Evolutionary conservation across 2,329 filamentous ascomycete species (phyloP), one percentile per base, ranked within the genome.

Genomic region (Macrophomina phaseolina): DNA sequence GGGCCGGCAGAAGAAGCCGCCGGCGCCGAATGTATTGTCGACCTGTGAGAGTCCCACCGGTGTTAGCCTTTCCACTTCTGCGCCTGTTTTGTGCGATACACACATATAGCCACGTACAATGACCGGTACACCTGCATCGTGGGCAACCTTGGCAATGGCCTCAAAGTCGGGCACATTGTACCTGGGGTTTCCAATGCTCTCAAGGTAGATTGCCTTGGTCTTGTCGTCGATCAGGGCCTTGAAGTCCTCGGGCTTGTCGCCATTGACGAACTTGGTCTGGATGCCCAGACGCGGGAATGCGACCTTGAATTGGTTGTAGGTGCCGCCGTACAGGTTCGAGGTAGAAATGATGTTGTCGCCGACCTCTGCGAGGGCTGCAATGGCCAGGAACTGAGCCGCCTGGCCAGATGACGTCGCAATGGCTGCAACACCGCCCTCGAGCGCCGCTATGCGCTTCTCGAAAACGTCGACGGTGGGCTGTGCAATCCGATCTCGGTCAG

Each of bases 221-320:
- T 90, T 92, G 72, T 96, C 92, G 77, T 97, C 94, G 76, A 97
- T 97, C 65, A 89, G 88, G 55, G 89, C 88, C 45, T 87, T 90
- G 74, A 97, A 91, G 73, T 93, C 92, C 72, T 90, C 90, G 14
- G 91, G 83, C 67, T 88, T 89, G 79, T 97, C 93, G 52, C 92
- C 92, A 65, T 89, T 84, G 74, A 97, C 86, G 73, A 97, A 97
- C 82, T 94, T 97, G 75, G 93, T 95, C 49, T 84, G 84, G 76
- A 98, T 93, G 69, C 94, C 94, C 53, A 97, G 81, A n/a, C 94
- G 88, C 6, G 93, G 91, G 66, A 97, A 84, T 71, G 93, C 86
- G 53, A 97, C 93, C 82, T 97, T 97, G 82, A 97, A 89, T 83
- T 97, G 94, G 82, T 98, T 97, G 84, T 97, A 97, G 16, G 94